A percentile compares a stretch with the other conserved stretches of the same genome.
These are phyloP conservation scores for Talaromyces rugulosus DNA, from an alignment of 2,329 filamentous ascomycete genomes.

Conservation along the genomic window DNA sequence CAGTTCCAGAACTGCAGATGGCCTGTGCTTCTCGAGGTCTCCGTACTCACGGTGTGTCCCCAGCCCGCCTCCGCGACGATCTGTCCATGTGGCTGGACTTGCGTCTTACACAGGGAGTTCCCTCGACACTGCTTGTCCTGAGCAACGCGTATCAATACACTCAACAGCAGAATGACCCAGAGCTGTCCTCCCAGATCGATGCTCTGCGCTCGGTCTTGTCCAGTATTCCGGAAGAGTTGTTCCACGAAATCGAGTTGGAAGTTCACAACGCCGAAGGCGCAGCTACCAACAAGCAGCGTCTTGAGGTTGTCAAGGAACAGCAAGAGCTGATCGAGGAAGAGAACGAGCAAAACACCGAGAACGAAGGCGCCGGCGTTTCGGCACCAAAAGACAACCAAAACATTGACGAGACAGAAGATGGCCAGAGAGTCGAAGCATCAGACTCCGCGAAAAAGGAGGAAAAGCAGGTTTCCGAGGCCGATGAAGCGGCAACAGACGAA, in stretches of 20 bases:
- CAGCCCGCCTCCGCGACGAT: constrained; percentile 81
- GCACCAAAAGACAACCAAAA: constrained; percentile 82
- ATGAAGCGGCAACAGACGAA: constrained; percentile 38
- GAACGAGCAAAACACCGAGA: constrained; percentile 82
- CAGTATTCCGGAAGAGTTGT: constrained; percentile 93
- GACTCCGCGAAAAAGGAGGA: constrained; percentile 10
- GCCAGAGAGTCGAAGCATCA: constrained; percentile 47
- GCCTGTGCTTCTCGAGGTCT: constrained; percentile 90
- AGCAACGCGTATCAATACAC: constrained; percentile 99
- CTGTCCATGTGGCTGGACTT: constrained; percentile 92
- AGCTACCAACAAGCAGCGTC: constrained; percentile 96
- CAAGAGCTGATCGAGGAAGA: constrained; percentile 97
- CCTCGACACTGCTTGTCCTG: constrained; percentile 88
- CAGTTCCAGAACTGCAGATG: constrained; percentile 87
- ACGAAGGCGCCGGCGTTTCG: constrained; percentile 67
- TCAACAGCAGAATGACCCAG: constrained; percentile 64
- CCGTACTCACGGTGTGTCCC: constrained; percentile 86
- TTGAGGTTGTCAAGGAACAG: constrained; percentile 97
- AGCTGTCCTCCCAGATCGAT: constrained; percentile 86
- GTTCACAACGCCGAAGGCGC: constrained; percentile 95
- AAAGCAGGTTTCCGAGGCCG: constrained; percentile 44
- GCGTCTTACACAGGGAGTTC: constrained; percentile 88
- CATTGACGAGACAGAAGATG: constrained; percentile 87
- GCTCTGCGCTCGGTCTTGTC: constrained; percentile 88
- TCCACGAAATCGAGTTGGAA: constrained; percentile 99